Evolutionary conservation across 371 early-diverging fungal genomes (phyloP), one percentile per base, ranked within the genome.

Genomic region (Vittaforma corneae): DNA sequence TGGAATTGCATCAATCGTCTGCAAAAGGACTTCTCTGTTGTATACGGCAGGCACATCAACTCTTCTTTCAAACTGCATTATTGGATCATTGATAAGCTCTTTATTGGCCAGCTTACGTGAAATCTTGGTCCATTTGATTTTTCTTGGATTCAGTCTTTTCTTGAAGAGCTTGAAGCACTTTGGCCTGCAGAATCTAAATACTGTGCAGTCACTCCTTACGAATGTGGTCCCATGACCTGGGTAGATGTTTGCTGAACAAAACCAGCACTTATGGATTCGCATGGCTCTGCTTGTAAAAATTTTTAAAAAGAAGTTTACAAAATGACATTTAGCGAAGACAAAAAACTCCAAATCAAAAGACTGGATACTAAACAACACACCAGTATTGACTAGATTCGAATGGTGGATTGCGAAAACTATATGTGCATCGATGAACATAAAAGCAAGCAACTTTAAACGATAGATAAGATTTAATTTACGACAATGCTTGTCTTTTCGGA

Each of bases 151-250:
- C 70, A 93, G 87, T 86, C 94, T 93, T 87, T 89, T 88, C 80
- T 95, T 94, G 82, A 95, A 97, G 83, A 91, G 90, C 79, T 89
- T 90, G 82, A 88, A 88, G 83, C 97, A 97, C 84, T 97, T 95
- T 54, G 93, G 91, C 76, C 93, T 85, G 78, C 95, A 97, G 82
- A 95, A 93, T 56, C 89, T 85, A 81, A 95, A 95, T 29, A 85
- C 83, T 85, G 89, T 93, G 69, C 86, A 83, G 83, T 95, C 97
- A 73, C 92, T 92, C 62, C 96, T 82, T 46, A 94, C 93, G 84
- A 93, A 97, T 86, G 86, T 87, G 66, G 87, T 89, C 45, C 97
- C 97, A 77, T 95, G 93, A 4, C 97, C 97, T 35, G 96, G 97
- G 77, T 97, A 97, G 70, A 88, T 85, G 55, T 88, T 92, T 33